These are phyloP conservation scores for Viola pubescens DNA, from an alignment of 441 rosid genomes.

Conservation along the genomic window DNA sequence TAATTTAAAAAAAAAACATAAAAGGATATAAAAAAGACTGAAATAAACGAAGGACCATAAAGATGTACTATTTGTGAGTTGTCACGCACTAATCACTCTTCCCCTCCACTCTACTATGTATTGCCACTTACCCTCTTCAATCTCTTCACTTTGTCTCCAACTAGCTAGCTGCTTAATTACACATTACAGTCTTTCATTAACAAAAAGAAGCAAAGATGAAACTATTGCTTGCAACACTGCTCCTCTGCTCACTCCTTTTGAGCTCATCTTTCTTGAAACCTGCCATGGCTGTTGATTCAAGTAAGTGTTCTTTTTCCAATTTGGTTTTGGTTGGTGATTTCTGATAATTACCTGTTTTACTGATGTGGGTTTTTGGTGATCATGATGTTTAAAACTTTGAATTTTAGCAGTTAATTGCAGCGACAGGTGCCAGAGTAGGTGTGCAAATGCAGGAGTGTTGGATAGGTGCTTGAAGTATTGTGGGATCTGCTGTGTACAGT, in stretches of 20 bases:
- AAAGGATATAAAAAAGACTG: too few species aligned
- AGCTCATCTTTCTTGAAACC: constrained; percentile 26
- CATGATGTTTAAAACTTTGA: background rate
- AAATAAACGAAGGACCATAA: too few species aligned
- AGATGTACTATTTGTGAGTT: too few species aligned
- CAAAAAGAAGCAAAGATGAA: constrained; percentile 22
- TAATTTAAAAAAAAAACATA: too few species aligned
- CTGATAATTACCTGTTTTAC: too few species aligned
- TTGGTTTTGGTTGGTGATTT: background rate
- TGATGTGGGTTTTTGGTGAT: background rate
- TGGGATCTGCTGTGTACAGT: constrained; percentile 28
- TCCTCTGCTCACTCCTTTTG: constrained; percentile 31
- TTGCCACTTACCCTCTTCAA: background rate
- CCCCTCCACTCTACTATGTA: constrained; percentile 4
- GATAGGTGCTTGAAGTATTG: constrained; percentile 35
- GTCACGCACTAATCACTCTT: background rate
- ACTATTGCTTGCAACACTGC: constrained; percentile 20
- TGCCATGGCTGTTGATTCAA: constrained; percentile 16
- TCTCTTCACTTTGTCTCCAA: background rate
- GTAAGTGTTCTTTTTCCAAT: constrained; percentile 12
- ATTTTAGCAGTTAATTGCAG: constrained; percentile 2
- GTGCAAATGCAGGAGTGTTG: constrained; percentile 26
- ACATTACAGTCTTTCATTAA: background rate
- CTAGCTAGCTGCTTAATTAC: background rate
- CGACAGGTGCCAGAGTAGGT: constrained; percentile 24